Base-by-base conservation (phyloP, 1,139 yeast genomes). In the Candida dubliniensis region DNA sequence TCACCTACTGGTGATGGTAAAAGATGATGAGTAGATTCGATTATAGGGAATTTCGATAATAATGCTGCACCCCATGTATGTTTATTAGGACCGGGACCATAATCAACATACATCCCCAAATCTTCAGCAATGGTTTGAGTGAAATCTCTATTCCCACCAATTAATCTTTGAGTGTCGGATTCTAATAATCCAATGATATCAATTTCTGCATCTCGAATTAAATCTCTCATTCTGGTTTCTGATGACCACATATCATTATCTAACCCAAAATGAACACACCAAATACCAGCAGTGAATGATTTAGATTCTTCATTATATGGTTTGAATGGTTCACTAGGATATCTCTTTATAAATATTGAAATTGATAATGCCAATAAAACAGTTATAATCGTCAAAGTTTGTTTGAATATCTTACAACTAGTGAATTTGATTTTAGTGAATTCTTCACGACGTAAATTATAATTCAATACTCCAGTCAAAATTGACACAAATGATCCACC, bases 201-300 rank as follows among this genome's bases (percentile, higher is more conserved):
- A 24, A 93, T 67, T 66, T 93, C 95, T 41, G 95, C 83, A 55
- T 91, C 98, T 49, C 71, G 71, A 47, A 93, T 82, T 44, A 93
- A 78, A 54, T 87, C 84, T 46, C 84, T 72, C 96, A 93, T 91
- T 56, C 98, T 79, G 35, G 81, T 82, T 67, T 93, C 98, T 53
- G 93, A 82, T 0, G 96, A 95, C 99, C 99, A 93, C 95, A 93
- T 87, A 62, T 91, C 96, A 62, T 93, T 93, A 63, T 93, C 99
- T 44, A 93, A 76, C 15, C 97, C 99, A 60, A 93, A 93, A 67
- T 93, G 99, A 51, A 93, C 84, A 32, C 99, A 93, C 99, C 99
- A 93, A 51, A 93, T 91, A 59, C 97, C 99, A 0, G 97, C 91
- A 2, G 96, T 90, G 58, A 93, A 80, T 2, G 89, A 65, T 56